A percentile compares a stretch with the other conserved stretches of the same genome.
Conservation (phyloP, 1,284 basidiomycete species). For the Exobasidium cylindrosporum region DNA sequence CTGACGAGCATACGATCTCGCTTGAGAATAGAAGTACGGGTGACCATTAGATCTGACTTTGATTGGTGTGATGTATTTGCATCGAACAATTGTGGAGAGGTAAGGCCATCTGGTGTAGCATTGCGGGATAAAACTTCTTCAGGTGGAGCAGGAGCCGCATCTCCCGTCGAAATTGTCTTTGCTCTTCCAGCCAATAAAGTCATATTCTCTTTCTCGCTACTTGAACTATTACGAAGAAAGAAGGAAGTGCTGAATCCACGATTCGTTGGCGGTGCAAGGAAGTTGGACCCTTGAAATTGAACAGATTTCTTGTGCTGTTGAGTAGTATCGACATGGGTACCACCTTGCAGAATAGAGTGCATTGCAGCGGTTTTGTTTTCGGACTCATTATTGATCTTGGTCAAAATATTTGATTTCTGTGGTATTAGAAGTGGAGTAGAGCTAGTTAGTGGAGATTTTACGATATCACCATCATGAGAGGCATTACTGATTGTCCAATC, state of each 20-base stretch:
- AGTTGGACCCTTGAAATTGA: constrained; percentile 28
- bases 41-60: constrained; percentile 21
- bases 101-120: background rate
- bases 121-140: constrained; percentile 40
- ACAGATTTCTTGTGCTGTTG: constrained; percentile 23
- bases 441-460: background rate
- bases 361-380: background rate
- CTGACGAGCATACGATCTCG: constrained; percentile 80
- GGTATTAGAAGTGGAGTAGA: background rate
- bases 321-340: background rate
- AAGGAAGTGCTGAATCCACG: constrained; percentile 27
- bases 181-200: background rate
- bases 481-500: background rate
- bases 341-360: background rate
- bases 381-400: background rate
- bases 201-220: background rate
- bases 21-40: constrained; percentile 50
- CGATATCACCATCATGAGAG: background rate
- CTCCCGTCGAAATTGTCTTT: constrained; percentile 20
- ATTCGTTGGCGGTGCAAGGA: constrained; percentile 11
- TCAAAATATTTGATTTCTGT: background rate
- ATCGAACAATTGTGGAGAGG: background rate
- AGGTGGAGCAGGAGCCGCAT: constrained; percentile 33
- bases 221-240: constrained; percentile 19
- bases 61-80: background rate